Evolutionary conservation across 176 grass and related monocot species (phyloP).

Genomic region (Carex parvula): DNA sequence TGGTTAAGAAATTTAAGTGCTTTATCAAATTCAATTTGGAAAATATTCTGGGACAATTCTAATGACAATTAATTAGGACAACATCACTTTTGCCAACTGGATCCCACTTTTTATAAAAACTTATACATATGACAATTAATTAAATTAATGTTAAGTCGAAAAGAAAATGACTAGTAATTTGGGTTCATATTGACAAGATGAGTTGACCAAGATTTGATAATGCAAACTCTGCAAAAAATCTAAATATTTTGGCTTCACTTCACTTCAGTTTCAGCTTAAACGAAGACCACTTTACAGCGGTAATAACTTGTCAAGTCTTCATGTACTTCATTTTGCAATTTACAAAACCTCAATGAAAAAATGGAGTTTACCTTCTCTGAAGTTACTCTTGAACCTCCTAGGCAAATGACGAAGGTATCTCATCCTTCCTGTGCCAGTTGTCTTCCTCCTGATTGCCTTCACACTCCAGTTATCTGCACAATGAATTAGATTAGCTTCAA

Average conservation of each 20-base stretch:
- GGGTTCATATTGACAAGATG: background rate
- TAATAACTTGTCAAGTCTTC: background rate
- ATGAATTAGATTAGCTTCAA: background rate
- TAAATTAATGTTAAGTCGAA: background rate
- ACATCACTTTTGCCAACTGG: background rate
- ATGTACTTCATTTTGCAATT: background rate
- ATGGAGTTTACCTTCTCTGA: conserved; percentile 61
- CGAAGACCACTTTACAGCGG: background rate
- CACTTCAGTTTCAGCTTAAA: background rate
- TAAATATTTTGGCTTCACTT: background rate
- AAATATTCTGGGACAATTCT: background rate
- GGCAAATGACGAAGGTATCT: conserved; percentile 79
- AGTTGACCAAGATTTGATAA: background rate
- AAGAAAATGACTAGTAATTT: too few relatives aligned
- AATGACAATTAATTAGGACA: background rate
- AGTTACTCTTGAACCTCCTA: conserved; percentile 79
- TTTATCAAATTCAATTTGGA: background rate
- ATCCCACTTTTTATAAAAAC: background rate
- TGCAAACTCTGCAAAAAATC: background rate
- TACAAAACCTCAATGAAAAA: background rate
- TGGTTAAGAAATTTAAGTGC: background rate
- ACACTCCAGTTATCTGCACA: conserved; percentile 82
- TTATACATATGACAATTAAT: background rate
- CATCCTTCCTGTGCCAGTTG: conserved; percentile 80
- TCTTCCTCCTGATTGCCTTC: conserved; percentile 91